Evolutionary conservation across 441 rosid species (phyloP).

Genomic region (Theobroma grandiflorum): DNA sequence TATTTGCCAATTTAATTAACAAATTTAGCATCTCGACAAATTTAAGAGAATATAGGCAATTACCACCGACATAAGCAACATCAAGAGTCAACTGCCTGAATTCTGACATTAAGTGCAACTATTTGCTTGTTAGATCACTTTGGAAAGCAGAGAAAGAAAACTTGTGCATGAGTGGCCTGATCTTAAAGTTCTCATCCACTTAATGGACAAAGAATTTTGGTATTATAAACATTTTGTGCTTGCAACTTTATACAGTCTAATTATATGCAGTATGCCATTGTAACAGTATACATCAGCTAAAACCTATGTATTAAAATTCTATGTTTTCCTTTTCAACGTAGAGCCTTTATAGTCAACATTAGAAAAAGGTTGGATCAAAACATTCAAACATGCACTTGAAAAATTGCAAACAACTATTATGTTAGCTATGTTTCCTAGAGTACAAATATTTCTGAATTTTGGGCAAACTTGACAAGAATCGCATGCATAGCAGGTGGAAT

Average conservation of each 20-base stretch:
- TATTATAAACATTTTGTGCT: background rate
- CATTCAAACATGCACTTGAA: conserved; percentile 3
- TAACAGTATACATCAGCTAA: background rate
- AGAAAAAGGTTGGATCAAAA: background rate
- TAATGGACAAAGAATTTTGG: background rate
- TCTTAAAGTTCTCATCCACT: background rate
- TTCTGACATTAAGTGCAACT: background rate
- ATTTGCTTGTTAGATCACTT: background rate
- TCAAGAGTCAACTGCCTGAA: background rate
- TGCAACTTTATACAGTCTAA: background rate
- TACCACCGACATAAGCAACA: background rate
- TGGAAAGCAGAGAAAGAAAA: background rate
- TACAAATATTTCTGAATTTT: background rate
- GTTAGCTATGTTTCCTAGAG: background rate
- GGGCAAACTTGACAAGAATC: background rate
- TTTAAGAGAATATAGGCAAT: background rate
- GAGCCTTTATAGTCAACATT: conserved; percentile 5
- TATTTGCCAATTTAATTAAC: background rate
- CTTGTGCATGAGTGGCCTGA: background rate
- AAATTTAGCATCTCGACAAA: background rate
- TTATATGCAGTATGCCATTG: background rate
- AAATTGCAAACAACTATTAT: background rate
- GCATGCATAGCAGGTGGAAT: background rate
- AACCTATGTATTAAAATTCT: background rate
- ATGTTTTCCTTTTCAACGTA: background rate